A percentile compares a stretch with the other conserved stretches of the same genome.
phyloP scores from a whole-genome alignment of 257 asterid genomes.

The Scutellaria galericulata region DNA sequence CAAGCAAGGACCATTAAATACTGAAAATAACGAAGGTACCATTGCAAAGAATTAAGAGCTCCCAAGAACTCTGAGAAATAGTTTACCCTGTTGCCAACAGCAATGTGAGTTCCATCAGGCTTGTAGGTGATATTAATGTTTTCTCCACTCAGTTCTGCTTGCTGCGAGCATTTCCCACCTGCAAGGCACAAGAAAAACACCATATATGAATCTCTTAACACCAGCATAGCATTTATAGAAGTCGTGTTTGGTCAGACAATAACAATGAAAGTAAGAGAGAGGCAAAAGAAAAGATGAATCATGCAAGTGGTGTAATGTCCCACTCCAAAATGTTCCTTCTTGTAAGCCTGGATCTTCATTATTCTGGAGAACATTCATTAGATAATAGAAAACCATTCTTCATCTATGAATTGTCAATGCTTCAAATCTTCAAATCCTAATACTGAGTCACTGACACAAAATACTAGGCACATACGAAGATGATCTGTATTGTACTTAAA shows the following conservation, averaged over 20 bases:
- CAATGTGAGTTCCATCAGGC: constrained; percentile 95
- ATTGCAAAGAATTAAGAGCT: constrained; percentile 7
- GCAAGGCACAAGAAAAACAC: constrained; percentile 36
- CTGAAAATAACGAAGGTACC: constrained; percentile 23
- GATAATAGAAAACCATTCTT: neutral
- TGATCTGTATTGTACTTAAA: neutral
- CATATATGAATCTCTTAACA: constrained; percentile 13
- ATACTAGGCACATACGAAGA: neutral
- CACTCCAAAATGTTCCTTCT: constrained; percentile 1
- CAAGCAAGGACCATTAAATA: constrained; percentile 29
- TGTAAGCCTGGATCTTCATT: neutral
- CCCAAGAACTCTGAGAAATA: constrained; percentile 7
- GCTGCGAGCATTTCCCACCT: constrained; percentile 99
- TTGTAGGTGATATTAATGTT: constrained; percentile 95
- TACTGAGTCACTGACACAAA: constrained; percentile 5
- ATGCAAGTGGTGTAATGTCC: constrained; percentile 12
- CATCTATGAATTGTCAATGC: neutral
- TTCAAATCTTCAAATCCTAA: constrained; percentile 21
- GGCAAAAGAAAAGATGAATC: constrained; percentile 17
- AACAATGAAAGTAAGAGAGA: constrained; percentile 13
- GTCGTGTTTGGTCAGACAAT: constrained; percentile 16
- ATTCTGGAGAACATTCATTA: neutral
- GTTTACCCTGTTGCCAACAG: constrained; percentile 96
- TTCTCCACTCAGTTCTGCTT: constrained; percentile 95
- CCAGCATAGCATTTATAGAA: constrained; percentile 23